phyloP scores from a whole-genome alignment of 768 basidiomycete species.

The Heimioporus sp. region DNA sequence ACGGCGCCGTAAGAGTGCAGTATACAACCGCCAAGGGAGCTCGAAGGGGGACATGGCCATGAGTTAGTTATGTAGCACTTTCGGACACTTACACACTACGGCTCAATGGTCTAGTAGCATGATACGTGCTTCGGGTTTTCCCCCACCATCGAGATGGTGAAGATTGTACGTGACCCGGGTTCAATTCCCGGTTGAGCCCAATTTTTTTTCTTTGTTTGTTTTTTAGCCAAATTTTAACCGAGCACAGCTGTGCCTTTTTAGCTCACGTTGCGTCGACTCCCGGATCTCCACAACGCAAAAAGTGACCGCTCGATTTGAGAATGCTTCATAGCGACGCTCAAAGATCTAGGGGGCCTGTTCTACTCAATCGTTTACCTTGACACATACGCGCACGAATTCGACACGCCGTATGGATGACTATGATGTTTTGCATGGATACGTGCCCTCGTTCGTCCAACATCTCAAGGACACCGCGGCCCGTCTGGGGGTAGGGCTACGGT shows the following conservation, averaged over 20 bases:
- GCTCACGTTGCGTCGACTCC: neutral
- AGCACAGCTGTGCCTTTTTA: neutral
- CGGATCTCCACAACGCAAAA: neutral
- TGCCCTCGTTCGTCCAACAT: conserved; percentile 26
- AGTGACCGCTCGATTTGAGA: conserved; percentile 1
- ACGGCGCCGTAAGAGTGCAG: no score
- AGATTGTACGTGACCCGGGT: conserved; percentile 37
- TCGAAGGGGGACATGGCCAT: no score
- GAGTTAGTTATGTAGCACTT: neutral
- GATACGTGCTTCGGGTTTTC: conserved; percentile 35
- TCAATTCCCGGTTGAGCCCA: conserved; percentile 35
- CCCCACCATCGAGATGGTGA: conserved; percentile 27
- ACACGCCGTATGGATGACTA: conserved; percentile 13
- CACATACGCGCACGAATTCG: neutral
- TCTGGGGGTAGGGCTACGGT: conserved; percentile 7
- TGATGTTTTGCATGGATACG: conserved; percentile 19
- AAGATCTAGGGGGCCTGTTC: neutral
- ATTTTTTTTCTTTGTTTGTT: conserved; percentile 9
- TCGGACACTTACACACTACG: neutral
- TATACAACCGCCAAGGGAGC: no score
- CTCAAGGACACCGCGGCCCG: conserved; percentile 24
- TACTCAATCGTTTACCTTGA: conserved; percentile 2
- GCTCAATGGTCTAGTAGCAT: conserved; percentile 37
- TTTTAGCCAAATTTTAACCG: neutral
- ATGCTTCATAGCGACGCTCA: conserved; percentile 13